Evolutionary conservation across 2,329 filamentous ascomycete species (phyloP).

Genomic region (Anthostomella pinea): DNA sequence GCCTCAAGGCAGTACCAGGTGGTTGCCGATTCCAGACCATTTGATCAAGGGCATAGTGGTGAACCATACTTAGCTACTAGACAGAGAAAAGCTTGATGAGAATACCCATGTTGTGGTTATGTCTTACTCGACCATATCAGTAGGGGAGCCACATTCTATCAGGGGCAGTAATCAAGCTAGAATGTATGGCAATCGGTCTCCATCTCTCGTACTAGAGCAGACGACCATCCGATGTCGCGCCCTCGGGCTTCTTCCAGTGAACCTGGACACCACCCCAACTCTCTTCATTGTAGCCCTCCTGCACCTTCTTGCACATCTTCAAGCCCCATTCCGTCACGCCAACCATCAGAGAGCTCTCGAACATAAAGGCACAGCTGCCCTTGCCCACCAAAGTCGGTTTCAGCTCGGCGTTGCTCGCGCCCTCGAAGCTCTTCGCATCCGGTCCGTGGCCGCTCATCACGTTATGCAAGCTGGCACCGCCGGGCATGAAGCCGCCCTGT

Average conservation of each 20-base stretch:
- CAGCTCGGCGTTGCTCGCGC: conserved; percentile 61
- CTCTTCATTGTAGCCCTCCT: conserved; percentile 72
- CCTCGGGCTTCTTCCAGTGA: conserved; percentile 53
- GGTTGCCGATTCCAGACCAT: too few species aligned
- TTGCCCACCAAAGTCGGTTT: conserved; percentile 56
- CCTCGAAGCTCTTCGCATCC: conserved; percentile 48
- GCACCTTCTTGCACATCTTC: conserved; percentile 55
- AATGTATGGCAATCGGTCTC: too few species aligned
- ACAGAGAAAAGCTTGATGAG: too few species aligned
- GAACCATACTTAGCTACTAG: too few species aligned
- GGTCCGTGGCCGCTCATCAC: conserved; percentile 59
- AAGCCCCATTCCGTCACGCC: conserved; percentile 70
- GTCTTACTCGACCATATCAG: too few species aligned
- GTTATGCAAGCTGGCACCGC: conserved; percentile 53
- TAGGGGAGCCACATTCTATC: too few species aligned
- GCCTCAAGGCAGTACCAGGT: too few species aligned
- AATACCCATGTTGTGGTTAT: too few species aligned
- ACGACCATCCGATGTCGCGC: conserved; percentile 23
- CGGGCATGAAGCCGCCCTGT: conserved; percentile 44
- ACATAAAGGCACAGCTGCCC: conserved; percentile 66
- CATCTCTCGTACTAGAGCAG: conserved; percentile 30
- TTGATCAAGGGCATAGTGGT: too few species aligned
- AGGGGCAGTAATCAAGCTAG: too few species aligned
- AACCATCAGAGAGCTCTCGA: conserved; percentile 67
- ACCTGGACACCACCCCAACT: conserved; percentile 71